phyloP scores from a whole-genome alignment of 306 rosid genomes.

The Dryas octopetala region DNA sequence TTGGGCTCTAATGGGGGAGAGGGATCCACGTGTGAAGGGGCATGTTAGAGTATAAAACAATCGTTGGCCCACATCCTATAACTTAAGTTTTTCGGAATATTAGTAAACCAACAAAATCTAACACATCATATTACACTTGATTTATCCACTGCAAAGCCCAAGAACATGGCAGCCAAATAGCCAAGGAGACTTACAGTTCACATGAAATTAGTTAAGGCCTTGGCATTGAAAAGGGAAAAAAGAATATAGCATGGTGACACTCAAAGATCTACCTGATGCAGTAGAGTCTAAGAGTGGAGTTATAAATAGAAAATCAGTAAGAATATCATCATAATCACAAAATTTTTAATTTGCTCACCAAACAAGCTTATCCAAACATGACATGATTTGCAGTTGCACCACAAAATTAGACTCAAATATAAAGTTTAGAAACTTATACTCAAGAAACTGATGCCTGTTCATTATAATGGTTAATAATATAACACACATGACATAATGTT shows the following conservation, averaged over 20 bases:
- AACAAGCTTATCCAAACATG: background rate
- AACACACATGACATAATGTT: background rate
- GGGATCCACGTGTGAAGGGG: too few species aligned
- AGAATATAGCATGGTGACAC: background rate
- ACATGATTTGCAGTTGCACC: background rate
- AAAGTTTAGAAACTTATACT: background rate
- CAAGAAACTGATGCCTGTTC: constrained; percentile 1
- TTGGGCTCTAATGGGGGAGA: too few species aligned
- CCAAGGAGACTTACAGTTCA: too few species aligned
- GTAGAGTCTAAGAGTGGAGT: background rate
- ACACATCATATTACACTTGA: background rate
- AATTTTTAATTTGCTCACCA: background rate
- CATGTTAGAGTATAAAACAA: too few species aligned
- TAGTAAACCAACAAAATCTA: too few species aligned
- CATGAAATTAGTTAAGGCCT: too few species aligned
- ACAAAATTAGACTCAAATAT: background rate
- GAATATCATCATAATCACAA: background rate
- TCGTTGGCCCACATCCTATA: too few species aligned
- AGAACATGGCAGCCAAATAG: background rate
- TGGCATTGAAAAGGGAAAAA: background rate
- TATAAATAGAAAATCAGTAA: background rate
- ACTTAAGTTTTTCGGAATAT: too few species aligned
- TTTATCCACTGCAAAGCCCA: background rate
- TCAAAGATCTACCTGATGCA: background rate
- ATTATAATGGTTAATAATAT: constrained; percentile 2